Base-by-base conservation (phyloP, 345 rosid species). In the Theobroma cacao region DNA sequence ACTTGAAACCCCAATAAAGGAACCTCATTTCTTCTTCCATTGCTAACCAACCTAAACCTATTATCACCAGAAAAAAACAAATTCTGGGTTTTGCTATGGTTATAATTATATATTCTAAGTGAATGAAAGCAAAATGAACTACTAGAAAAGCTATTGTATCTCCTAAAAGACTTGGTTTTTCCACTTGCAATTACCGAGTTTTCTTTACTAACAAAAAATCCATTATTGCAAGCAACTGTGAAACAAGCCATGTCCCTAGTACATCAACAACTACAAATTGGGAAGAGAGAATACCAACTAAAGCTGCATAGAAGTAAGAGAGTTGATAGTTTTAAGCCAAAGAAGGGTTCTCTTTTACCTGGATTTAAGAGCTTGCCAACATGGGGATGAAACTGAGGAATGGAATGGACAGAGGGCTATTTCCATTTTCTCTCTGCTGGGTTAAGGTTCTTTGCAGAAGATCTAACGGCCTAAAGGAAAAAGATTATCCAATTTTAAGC, bases 191-290 rank as follows among this genome's bases (percentile, higher is more conserved):
- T 77, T 3, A 85, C 72, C 64, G 64, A 76, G 52, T 79, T 81
- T 36, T 77, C 77, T 41, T 74, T 84, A 47, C 66, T 69, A 69
- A 77, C 73, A 30, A 76, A 84, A 31, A 87, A 85, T 61, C 90
- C 93, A 85, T 79, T 82, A 78, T 83, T 84, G 89, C 93, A 90
- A 56, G 88, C 88, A 71, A 87, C 81, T 84, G 73, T 84, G 79
- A 85, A 75, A 53, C 87, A 80, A 80, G 92, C 89, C 98, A 93
- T 93, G 70, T 69, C 72, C 30, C 71, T 77, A 61, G 40, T 10
- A 72, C 76, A 77, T 59, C 53, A 59, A 45, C 31, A 63, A 22
- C 48, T 47, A 17, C 22, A 59, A 48, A 36, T 33, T 28, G 24
- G 59, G 59, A 50, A 31, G 60, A 30, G 41, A 47, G 20, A 5